Conservation (phyloP, 345 rosid genomes). For the Boechera retrofracta region DNA sequence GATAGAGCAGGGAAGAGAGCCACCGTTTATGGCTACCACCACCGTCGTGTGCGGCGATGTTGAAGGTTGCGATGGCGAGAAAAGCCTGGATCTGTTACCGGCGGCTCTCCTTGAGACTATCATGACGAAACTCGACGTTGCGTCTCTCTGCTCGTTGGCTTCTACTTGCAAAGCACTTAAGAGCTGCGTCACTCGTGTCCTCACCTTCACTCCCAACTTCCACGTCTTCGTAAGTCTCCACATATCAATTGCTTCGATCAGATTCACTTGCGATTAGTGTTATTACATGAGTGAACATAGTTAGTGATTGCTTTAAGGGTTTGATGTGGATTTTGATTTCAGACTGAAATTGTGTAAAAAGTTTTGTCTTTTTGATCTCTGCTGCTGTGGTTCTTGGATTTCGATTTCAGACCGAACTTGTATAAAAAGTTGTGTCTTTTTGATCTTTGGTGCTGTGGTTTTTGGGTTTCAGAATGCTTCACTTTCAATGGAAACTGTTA, state of each 20-base stretch:
- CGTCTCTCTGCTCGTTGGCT: slow-evolving; percentile 75
- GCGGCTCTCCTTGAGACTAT: slow-evolving; percentile 66
- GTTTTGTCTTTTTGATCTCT: neutral
- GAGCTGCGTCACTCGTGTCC: slow-evolving; percentile 64
- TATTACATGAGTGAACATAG: neutral
- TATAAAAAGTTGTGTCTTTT: neutral
- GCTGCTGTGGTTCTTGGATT: neutral
- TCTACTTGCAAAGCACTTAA: slow-evolving; percentile 67
- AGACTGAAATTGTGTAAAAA: neutral
- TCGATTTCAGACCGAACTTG: neutral
- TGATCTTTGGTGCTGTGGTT: neutral
- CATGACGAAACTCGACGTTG: slow-evolving; percentile 77
- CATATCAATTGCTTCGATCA: neutral
- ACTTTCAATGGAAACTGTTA: slow-evolving; percentile 58
- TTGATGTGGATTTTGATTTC: neutral
- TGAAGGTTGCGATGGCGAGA: slow-evolving; percentile 37
- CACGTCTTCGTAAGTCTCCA: slow-evolving; percentile 63
- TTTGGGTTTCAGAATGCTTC: slow-evolving; percentile 37
- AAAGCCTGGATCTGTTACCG: slow-evolving; percentile 72
- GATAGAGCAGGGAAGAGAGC: slow-evolving; percentile 10
- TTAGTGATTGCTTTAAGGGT: neutral
- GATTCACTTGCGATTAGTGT: neutral
- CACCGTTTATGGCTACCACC: slow-evolving; percentile 33
- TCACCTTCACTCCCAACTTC: slow-evolving; percentile 76
- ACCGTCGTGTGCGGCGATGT: slow-evolving; percentile 17